Percentiles rank a stretch among this genome's conserved stretches.
These are phyloP conservation scores for Fusarium irregulare DNA, from an alignment of 2,329 filamentous ascomycete species.

Conservation along the genomic window DNA sequence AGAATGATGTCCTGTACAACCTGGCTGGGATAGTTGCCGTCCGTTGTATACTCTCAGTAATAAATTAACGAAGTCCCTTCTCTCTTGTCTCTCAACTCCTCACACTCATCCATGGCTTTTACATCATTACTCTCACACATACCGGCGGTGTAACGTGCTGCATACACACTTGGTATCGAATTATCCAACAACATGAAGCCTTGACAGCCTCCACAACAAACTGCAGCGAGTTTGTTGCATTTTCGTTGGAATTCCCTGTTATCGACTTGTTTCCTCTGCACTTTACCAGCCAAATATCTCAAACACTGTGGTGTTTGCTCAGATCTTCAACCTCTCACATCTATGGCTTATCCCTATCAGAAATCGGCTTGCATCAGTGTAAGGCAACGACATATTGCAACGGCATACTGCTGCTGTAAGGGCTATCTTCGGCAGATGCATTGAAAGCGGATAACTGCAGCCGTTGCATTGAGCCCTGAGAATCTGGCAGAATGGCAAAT, in stretches of 20 bases:
- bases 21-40: neutral
- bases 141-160: slow-evolving; percentile 10
- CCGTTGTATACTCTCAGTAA: neutral
- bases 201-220: neutral
- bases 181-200: neutral
- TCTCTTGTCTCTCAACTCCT: neutral
- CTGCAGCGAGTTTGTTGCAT: neutral
- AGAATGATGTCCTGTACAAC: neutral
- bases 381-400: neutral
- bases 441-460: neutral
- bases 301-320: neutral
- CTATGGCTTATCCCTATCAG: neutral
- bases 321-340: neutral
- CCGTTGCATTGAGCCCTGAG: neutral
- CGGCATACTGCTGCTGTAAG: neutral
- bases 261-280: neutral
- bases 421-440: neutral
- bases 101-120: neutral
- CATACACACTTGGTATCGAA: neutral
- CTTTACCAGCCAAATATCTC: neutral
- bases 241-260: neutral
- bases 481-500: neutral
- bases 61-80: neutral
- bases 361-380: neutral
- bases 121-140: neutral